These are phyloP conservation scores for Diphasiastrum complanatum DNA, from an alignment of 83 land plant genomes.

Conservation along the genomic window DNA sequence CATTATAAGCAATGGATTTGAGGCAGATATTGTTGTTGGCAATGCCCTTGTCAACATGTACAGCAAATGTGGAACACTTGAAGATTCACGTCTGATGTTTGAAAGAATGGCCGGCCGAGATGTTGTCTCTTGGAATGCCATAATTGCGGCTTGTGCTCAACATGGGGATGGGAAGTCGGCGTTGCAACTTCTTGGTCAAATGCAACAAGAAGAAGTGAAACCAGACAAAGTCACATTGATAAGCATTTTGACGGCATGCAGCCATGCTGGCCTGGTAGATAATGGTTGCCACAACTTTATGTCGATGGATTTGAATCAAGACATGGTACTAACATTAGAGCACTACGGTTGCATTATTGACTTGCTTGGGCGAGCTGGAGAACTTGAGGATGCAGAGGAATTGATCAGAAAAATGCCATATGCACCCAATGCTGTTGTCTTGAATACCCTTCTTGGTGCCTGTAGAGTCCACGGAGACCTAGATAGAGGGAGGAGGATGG, in stretches of 20 bases:
- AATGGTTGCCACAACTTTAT: neutral
- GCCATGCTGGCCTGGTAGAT: conserved; percentile 12
- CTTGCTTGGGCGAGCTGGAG: conserved; percentile 1
- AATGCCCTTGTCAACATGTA: too few species aligned
- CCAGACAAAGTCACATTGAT: conserved; percentile 16
- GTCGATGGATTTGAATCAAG: neutral
- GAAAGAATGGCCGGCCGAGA: too few species aligned
- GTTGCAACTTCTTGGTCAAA: conserved; percentile 1
- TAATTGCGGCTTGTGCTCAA: too few species aligned
- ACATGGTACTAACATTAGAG: neutral
- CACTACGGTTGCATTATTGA: too few species aligned
- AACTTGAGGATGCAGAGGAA: conserved; percentile 8
- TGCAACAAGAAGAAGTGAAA: conserved; percentile 9
- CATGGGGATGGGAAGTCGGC: conserved; percentile 16
- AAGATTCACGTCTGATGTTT: too few species aligned
- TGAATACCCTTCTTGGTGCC: conserved; percentile 22
- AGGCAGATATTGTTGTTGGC: too few species aligned
- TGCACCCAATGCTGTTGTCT: conserved; percentile 16
- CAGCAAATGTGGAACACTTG: too few species aligned
- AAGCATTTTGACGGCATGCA: conserved; percentile 19
- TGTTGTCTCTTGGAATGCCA: too few species aligned
- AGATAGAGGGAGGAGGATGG: conserved; percentile 13
- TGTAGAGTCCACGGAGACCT: conserved; percentile 12
- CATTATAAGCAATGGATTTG: too few species aligned
- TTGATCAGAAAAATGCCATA: conserved; percentile 10